A percentile compares a stretch with the other conserved stretches of the same genome.
Conservation (phyloP, 495 filamentous ascomycete species). For the Talaromyces adpressus region DNA sequence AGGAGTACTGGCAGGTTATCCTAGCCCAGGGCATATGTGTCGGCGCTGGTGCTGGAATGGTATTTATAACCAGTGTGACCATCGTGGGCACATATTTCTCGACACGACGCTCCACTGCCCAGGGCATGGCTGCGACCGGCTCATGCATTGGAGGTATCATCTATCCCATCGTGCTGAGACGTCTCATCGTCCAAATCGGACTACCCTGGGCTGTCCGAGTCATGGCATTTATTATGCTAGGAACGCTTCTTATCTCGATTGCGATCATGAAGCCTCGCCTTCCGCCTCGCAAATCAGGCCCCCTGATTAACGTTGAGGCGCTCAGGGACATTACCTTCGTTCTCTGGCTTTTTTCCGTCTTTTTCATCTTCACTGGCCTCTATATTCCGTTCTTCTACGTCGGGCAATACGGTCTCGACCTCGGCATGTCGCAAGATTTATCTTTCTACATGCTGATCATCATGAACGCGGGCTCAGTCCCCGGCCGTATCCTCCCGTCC, state of each 20-base stretch:
- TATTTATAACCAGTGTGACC: slow-evolving; percentile 18
- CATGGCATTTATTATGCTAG: slow-evolving; percentile 31
- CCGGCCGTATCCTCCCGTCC: slow-evolving; percentile 38
- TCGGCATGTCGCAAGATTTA: slow-evolving; percentile 27
- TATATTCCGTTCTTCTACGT: slow-evolving; percentile 31
- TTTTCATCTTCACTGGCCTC: slow-evolving; percentile 24
- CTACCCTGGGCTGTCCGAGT: slow-evolving; percentile 37
- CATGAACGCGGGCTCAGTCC: slow-evolving; percentile 36
- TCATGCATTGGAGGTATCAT: slow-evolving; percentile 49
- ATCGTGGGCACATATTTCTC: slow-evolving; percentile 44
- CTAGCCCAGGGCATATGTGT: slow-evolving; percentile 37
- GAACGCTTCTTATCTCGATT: slow-evolving; percentile 23
- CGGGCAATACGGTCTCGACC: slow-evolving; percentile 22
- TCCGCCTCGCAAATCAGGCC: slow-evolving; percentile 13
- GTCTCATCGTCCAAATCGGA: slow-evolving; percentile 27
- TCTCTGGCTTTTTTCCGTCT: slow-evolving; percentile 35
- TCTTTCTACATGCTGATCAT: slow-evolving; percentile 38
- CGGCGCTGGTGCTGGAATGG: slow-evolving; percentile 21
- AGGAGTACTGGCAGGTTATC: slow-evolving; percentile 38
- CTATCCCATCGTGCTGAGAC: slow-evolving; percentile 32
- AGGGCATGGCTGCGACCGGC: slow-evolving; percentile 44
- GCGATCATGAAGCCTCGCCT: slow-evolving; percentile 25
- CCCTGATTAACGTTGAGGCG: slow-evolving; percentile 30
- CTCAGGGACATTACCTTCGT: slow-evolving; percentile 48
- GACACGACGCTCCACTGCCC: slow-evolving; percentile 42